Percentiles rank a stretch among this genome's conserved stretches.
phyloP scores from a whole-genome alignment of 2,329 filamentous ascomycete genomes.

The Talaromyces sp. region DNA sequence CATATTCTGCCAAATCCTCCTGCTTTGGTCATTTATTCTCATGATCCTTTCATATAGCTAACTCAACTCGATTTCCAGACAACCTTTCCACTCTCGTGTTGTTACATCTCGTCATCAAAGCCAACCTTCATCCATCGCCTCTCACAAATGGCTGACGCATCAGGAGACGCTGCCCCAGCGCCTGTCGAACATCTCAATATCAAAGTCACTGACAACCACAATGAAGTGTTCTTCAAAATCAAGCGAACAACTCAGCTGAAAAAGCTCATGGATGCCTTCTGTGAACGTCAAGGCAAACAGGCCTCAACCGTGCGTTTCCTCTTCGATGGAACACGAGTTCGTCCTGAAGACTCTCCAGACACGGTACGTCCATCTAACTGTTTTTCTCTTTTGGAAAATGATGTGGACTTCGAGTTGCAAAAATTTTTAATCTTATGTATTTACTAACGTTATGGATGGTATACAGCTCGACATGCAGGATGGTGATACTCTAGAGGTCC shows the following conservation, averaged over 20 bases:
- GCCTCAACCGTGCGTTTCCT: conserved; percentile 83
- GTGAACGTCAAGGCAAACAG: conserved; percentile 90
- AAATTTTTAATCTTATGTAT: neutral
- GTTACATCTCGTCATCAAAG: neutral
- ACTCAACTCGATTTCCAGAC: neutral
- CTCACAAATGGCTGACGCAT: conserved; percentile 47
- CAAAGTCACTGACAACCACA: conserved; percentile 99
- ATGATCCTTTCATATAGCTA: neutral
- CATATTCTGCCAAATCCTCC: neutral
- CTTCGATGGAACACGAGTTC: conserved; percentile 92
- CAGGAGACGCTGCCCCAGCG: conserved; percentile 32
- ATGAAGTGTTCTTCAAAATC: conserved; percentile 99
- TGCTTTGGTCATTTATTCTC: neutral
- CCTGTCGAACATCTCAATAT: conserved; percentile 89
- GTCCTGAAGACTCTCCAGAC: conserved; percentile 85
- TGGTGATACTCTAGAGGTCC: conserved; percentile 92
- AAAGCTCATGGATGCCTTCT: conserved; percentile 98
- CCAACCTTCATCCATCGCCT: neutral
- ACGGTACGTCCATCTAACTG: conserved; percentile 60
- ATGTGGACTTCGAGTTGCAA: neutral
- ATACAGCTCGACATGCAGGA: conserved; percentile 93
- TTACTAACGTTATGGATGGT: conserved; percentile 2
- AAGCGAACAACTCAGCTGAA: conserved; percentile 94
- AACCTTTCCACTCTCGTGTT: neutral
- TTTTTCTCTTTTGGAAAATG: conserved; percentile 4